Conservation (phyloP, 202 grass and related monocot species). For the Zizania palustris region DNA sequence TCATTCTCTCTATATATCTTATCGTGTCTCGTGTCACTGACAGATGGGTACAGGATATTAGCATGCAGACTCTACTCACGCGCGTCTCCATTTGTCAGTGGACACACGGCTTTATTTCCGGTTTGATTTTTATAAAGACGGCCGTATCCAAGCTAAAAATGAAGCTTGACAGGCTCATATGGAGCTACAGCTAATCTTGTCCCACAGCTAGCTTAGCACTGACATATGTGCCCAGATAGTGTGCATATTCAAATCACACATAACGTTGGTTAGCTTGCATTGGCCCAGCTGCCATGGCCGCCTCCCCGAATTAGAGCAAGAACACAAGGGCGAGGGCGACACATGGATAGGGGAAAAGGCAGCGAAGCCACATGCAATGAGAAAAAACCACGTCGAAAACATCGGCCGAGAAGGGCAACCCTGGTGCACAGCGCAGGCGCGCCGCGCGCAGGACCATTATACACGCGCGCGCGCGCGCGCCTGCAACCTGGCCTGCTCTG, state of each 20-base stretch:
- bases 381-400: conserved; percentile 2
- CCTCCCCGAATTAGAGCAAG: conserved; percentile 31
- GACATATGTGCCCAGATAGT: neutral
- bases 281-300: no score
- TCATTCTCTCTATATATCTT: conserved; percentile 36
- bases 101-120: neutral
- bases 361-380: conserved; percentile 37
- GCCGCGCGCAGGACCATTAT: neutral
- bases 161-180: neutral
- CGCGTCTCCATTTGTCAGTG: neutral
- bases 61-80: neutral
- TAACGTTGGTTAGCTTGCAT: neutral
- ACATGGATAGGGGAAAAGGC: conserved; percentile 36
- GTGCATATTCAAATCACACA: conserved; percentile 9
- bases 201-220: neutral
- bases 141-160: neutral
- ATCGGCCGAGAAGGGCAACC: conserved; percentile 51
- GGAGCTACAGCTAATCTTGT: conserved; percentile 18
- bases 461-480: neutral
- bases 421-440: conserved; percentile 26
- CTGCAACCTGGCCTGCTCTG: neutral
- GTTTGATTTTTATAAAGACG: neutral
- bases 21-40: conserved; percentile 34
- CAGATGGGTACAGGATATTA: neutral
- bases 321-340: conserved; percentile 35